Evolutionary conservation across 139 green algal species (phyloP).

Genomic region (Ettlia oleoabundans): DNA sequence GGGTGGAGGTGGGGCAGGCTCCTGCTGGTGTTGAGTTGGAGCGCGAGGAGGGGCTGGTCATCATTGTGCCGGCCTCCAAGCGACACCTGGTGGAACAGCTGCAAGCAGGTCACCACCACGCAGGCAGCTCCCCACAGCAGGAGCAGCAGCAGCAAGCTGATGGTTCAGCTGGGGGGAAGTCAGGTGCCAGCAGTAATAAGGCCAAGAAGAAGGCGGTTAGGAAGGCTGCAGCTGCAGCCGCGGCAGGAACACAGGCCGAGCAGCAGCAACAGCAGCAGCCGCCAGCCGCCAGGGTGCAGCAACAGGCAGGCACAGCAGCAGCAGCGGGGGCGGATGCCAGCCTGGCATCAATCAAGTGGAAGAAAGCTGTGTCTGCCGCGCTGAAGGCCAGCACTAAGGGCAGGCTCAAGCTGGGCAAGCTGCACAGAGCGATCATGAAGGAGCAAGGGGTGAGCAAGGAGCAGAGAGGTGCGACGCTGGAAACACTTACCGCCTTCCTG

Average conservation of each 20-base stretch:
- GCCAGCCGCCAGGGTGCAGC: conserved; percentile 4
- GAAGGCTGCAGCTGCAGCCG: too few species aligned
- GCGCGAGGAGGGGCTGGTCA: conserved; percentile 33
- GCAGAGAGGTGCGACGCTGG: background rate
- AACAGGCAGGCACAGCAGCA: conserved; percentile 16
- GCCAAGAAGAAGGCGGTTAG: conserved; percentile 37
- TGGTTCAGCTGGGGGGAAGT: too few species aligned
- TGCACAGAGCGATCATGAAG: conserved; percentile 23
- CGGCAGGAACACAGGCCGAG: background rate
- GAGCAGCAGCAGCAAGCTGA: conserved; percentile 13
- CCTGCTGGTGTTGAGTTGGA: conserved; percentile 11
- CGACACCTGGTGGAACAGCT: conserved; percentile 16
- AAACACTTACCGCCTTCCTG: conserved; percentile 5
- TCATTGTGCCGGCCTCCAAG: conserved; percentile 39
- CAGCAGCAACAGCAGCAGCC: conserved; percentile 13
- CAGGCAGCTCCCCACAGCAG: background rate
- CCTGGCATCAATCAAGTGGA: conserved; percentile 26
- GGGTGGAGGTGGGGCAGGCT: background rate
- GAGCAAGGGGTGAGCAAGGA: conserved; percentile 34
- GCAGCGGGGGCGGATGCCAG: background rate
- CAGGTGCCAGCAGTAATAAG: too few species aligned
- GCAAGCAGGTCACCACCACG: background rate
- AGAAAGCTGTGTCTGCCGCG: conserved; percentile 20
- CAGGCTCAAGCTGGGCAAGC: conserved; percentile 27
- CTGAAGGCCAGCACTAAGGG: conserved; percentile 17